These are phyloP conservation scores for Entonaema liquescens DNA, from an alignment of 495 filamentous ascomycete species.

Conservation along the genomic window DNA sequence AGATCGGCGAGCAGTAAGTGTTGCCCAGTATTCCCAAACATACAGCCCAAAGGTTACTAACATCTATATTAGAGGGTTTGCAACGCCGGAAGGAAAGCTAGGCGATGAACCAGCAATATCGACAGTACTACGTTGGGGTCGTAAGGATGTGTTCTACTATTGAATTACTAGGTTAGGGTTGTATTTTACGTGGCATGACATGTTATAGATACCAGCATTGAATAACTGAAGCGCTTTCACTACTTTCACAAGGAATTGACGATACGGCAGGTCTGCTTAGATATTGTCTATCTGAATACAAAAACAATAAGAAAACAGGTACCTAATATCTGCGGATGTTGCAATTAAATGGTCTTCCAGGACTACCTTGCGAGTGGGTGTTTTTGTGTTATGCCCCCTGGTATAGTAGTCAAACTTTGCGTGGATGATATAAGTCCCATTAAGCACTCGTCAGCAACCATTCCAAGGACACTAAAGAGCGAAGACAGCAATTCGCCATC, in stretches of 20 bases:
- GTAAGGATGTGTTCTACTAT: constrained; percentile 14
- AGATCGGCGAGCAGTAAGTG: constrained; percentile 65
- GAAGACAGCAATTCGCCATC: too few species aligned
- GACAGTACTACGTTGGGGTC: neutral
- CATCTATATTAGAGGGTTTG: constrained; percentile 35
- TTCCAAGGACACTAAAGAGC: too few species aligned
- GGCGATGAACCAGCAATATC: constrained; percentile 17
- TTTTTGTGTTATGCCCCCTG: neutral
- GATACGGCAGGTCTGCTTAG: neutral
- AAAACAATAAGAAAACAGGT: neutral
- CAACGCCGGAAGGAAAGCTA: constrained; percentile 29
- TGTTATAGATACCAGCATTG: constrained; percentile 41
- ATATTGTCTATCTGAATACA: neutral
- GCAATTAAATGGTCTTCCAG: neutral
- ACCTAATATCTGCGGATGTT: neutral
- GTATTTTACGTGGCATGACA: constrained; percentile 41
- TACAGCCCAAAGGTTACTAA: constrained; percentile 25
- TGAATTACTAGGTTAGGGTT: constrained; percentile 22
- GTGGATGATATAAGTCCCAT: neutral
- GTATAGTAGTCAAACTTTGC: neutral
- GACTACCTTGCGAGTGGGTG: neutral
- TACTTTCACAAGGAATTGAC: neutral
- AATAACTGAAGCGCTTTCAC: constrained; percentile 14
- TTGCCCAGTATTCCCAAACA: neutral
- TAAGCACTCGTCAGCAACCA: too few species aligned